Base-by-base conservation (phyloP, 257 asterid species). In the Prunella vulgaris region DNA sequence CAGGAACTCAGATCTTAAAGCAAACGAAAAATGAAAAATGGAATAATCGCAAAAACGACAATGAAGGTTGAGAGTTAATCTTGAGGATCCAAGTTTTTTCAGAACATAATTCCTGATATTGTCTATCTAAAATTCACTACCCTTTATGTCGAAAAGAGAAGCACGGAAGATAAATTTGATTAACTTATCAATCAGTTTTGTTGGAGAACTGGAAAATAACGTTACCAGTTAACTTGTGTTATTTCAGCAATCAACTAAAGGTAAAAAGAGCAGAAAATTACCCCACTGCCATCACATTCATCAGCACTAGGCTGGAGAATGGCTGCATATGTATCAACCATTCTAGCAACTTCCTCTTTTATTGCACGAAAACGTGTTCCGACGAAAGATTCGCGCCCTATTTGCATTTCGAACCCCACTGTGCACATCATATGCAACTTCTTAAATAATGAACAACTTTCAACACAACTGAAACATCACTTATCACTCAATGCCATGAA, bases 351-450 rank as follows among this genome's bases (percentile, higher is more conserved):
- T 57, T 83, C 84, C 78, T 83, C 87, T 80, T 84, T 82, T 63
- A 90, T 76, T 27, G 87, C 87, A 52, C 85, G 89, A 49, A 76
- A 61, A 6, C 84, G 81, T 21, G 92, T 74, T 20, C 90, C 90
- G 14, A 81, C 69, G 42, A 85, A 82, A 32, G 88, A 76, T 71
- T 72, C 79, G 2, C 79, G 76, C 22, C 74, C 82, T 75, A 84
- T 77, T 77, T 78, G 82, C 82, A 90, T 85, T 73, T 82, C 88
- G 56, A 81, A 90, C n/a, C 96, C 96, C 93, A 90, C 95, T 89
- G 82, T 54, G 56, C 75, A 71, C 59, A 46, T 46, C 53, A 70
- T 20, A 76, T 25, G 61, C 3, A 38, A 12, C 17, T 48, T 42
- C 68, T 28, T 7, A 44, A 14, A 8, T 24, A 61, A 66, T 53